phyloP scores from a whole-genome alignment of 768 basidiomycete species.

The Tylopilus rubrobrunneus region DNA sequence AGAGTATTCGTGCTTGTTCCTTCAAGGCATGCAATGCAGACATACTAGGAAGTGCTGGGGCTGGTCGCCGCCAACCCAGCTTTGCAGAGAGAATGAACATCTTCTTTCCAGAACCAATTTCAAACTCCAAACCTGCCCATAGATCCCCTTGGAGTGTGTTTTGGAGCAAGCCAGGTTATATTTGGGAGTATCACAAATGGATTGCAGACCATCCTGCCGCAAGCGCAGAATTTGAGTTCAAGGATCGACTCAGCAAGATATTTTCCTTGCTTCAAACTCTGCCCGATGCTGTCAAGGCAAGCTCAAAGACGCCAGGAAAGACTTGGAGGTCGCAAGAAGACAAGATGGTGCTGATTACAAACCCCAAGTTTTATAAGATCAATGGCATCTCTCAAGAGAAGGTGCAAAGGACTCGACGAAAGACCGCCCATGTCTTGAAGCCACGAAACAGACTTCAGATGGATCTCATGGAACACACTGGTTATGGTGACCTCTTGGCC shows the following conservation, averaged over 20 bases:
- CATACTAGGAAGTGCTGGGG: neutral
- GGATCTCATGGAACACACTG: neutral
- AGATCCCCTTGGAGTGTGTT: neutral
- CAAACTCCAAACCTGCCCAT: neutral
- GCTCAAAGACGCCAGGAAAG: neutral
- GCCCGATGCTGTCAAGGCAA: neutral
- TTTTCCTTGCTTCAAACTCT: neutral
- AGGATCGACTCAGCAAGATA: neutral
- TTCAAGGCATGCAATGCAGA: neutral
- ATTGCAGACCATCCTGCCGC: no score
- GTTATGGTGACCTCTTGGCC: neutral
- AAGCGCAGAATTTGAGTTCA: neutral
- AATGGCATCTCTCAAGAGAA: no score
- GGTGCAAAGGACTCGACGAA: no score
- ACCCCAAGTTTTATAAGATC: neutral
- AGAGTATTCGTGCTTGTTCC: neutral
- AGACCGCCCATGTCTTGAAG: neutral
- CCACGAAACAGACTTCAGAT: neutral
- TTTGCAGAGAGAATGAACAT: no score
- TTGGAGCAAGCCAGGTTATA: neutral
- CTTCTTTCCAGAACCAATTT: neutral
- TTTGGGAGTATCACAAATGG: neutral
- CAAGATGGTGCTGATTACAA: neutral
- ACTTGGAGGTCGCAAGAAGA: neutral
- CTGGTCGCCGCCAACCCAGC: neutral